Percentiles rank a stretch among this genome's conserved stretches.
Conservation (phyloP, 768 basidiomycete species). For the Tephrocybe sp. region DNA sequence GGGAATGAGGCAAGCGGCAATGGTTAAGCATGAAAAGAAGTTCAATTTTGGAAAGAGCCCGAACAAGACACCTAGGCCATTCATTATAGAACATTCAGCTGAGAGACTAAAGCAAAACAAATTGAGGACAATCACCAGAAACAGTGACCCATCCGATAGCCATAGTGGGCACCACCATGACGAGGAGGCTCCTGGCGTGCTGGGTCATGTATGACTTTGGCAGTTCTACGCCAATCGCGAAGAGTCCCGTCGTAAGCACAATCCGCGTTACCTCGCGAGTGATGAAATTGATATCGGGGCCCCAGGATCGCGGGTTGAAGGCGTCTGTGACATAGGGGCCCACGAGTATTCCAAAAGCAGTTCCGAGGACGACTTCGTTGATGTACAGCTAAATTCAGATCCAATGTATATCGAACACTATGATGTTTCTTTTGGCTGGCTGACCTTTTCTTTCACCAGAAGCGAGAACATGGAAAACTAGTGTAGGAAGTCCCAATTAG, state of each 20-base stretch:
- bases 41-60: slow-evolving; percentile 69
- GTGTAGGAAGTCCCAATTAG: background rate
- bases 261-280: slow-evolving; percentile 49
- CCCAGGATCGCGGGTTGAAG: slow-evolving; percentile 81
- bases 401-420: no score
- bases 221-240: slow-evolving; percentile 93
- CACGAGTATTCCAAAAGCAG: slow-evolving; percentile 60
- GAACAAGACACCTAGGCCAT: slow-evolving; percentile 65
- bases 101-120: no score
- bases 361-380: slow-evolving; percentile 92
- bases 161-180: slow-evolving; percentile 82
- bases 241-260: slow-evolving; percentile 88
- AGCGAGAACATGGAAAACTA: slow-evolving; percentile 85
- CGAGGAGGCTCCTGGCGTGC: slow-evolving; percentile 68
- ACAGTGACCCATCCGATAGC: slow-evolving; percentile 81
- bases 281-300: slow-evolving; percentile 36
- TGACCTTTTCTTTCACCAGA: slow-evolving; percentile 77
- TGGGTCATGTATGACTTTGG: slow-evolving; percentile 81
- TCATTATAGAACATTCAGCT: no score
- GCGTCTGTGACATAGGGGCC: slow-evolving; percentile 72
- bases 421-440: no score
- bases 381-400: slow-evolving; percentile 60
- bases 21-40: slow-evolving; percentile 76
- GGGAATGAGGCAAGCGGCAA: slow-evolving; percentile 88
- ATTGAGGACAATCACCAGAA: slow-evolving; percentile 60